Conservation (phyloP, 345 rosid genomes). For the Acer campestre region DNA sequence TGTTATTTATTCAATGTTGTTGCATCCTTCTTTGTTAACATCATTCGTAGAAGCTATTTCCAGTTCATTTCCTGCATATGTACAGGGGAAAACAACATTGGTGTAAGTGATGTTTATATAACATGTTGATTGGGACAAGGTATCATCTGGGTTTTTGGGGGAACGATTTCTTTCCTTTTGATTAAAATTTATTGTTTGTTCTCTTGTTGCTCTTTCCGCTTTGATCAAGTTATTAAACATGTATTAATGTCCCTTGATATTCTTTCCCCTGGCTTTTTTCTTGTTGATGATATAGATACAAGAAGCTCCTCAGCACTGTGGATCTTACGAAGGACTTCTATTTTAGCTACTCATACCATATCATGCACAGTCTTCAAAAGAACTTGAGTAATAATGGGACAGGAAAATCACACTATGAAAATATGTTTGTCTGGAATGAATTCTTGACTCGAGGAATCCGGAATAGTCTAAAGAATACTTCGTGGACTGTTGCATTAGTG, state of each 20-base stretch:
- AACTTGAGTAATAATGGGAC: slow-evolving; percentile 53
- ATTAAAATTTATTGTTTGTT: slow-evolving; percentile 33
- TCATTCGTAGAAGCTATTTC: slow-evolving; percentile 51
- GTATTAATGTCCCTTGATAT: slow-evolving; percentile 35
- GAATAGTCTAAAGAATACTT: slow-evolving; percentile 58
- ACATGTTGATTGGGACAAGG: slow-evolving; percentile 65
- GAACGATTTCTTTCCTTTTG: slow-evolving; percentile 33
- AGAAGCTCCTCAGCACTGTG: slow-evolving; percentile 89
- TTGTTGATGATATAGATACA: slow-evolving; percentile 71
- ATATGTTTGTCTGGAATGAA: slow-evolving; percentile 96
- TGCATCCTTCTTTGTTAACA: slow-evolving; percentile 35
- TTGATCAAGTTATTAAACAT: slow-evolving; percentile 20
- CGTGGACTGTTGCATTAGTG: slow-evolving; percentile 94
- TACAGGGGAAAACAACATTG: slow-evolving; percentile 68
- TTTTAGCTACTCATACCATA: slow-evolving; percentile 91
- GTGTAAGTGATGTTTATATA: slow-evolving; percentile 56
- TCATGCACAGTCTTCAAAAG: slow-evolving; percentile 87
- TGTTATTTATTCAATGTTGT: slow-evolving; percentile 27
- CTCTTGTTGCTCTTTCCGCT: slow-evolving; percentile 21
- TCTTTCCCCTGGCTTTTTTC: slow-evolving; percentile 31
- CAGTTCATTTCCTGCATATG: slow-evolving; percentile 55
- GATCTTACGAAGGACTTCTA: slow-evolving; percentile 97
- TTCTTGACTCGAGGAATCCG: slow-evolving; percentile 78
- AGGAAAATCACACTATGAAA: slow-evolving; percentile 57
- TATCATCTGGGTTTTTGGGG: slow-evolving; percentile 62